These are phyloP conservation scores for Adiantum capillusveneris DNA, from an alignment of 75 land plant species.

Conservation along the genomic window DNA sequence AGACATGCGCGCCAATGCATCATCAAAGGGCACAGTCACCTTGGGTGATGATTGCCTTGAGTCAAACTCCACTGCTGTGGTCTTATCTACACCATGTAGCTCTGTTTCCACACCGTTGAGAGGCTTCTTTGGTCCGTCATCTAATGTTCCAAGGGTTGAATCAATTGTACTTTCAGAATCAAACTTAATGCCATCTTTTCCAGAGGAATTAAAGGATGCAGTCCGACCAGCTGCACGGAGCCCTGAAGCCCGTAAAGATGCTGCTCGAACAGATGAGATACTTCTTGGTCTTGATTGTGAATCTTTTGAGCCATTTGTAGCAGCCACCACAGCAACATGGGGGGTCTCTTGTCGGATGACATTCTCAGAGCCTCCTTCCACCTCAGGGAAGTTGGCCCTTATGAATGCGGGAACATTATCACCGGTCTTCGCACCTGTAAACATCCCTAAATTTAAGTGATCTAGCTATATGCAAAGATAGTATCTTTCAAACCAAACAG, in stretches of 20 bases:
- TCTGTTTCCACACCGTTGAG: not conserved
- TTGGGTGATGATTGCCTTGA: not conserved
- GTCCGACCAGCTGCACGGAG: conserved; percentile 19
- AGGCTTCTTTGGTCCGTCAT: not conserved
- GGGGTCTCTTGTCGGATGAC: not conserved
- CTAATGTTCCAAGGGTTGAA: not conserved
- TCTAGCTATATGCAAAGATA: not conserved
- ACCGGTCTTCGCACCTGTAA: no score
- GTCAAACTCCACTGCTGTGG: not conserved
- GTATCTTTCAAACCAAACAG: no score
- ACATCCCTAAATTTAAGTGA: not conserved
- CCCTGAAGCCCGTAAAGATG: conserved; percentile 36
- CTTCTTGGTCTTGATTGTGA: conserved; percentile 10
- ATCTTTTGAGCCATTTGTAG: not conserved
- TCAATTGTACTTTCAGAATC: not conserved
- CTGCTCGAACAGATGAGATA: conserved; percentile 37
- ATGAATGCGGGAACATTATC: no score
- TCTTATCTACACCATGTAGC: not conserved
- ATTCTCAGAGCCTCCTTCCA: not conserved
- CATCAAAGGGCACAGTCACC: not conserved
- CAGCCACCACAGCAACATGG: not conserved
- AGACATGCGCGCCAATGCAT: not conserved
- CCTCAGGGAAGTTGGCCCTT: not conserved
- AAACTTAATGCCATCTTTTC: not conserved
- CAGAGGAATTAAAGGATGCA: not conserved